Percentiles rank a stretch among this genome's conserved stretches.
phyloP scores from a whole-genome alignment of 805 yeast genomes.

The Wickerhamomyces tratensis region DNA sequence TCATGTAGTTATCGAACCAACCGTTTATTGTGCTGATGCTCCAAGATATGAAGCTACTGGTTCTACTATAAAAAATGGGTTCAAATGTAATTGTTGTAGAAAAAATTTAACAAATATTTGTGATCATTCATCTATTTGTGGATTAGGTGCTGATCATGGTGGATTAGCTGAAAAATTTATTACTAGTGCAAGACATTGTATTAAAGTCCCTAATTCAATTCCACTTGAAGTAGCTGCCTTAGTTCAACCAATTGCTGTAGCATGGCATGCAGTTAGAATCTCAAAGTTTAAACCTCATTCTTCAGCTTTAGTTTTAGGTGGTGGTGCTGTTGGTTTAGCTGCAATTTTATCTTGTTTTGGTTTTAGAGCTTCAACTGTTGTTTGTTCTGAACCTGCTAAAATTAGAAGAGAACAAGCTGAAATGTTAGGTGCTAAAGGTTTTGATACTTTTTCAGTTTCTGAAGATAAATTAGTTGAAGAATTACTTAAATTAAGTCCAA shows the following conservation, averaged over 20 bases:
- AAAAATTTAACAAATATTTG: constrained; percentile 46
- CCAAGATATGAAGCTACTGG: constrained; percentile 25
- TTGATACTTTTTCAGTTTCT: constrained; percentile 35
- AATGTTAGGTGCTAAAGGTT: constrained; percentile 34
- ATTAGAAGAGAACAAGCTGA: constrained; percentile 40
- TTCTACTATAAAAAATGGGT: constrained; percentile 1
- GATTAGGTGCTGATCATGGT: constrained; percentile 49
- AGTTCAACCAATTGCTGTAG: constrained; percentile 48
- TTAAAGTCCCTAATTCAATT: constrained; percentile 30
- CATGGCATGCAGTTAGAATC: constrained; percentile 47
- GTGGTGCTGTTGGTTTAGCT: constrained; percentile 46
- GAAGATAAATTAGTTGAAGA: constrained; percentile 27
- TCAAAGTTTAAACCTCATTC: constrained; percentile 31
- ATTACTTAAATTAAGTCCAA: constrained; percentile 28
- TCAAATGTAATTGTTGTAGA: constrained; percentile 37
- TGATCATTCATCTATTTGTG: constrained; percentile 35
- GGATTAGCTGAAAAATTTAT: constrained; percentile 41
- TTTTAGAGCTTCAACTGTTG: constrained; percentile 30
- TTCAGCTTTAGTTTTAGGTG: constrained; percentile 40
- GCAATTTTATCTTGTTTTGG: constrained; percentile 42
- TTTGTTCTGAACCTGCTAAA: constrained; percentile 41
- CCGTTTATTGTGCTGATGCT: constrained; percentile 46
- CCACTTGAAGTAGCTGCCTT: constrained; percentile 39
- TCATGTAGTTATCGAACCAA: constrained; percentile 54
- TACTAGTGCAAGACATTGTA: constrained; percentile 28